A percentile compares a stretch with the other conserved stretches of the same genome.
Evolutionary conservation across 2,329 filamentous ascomycete species (phyloP).

Genomic region (Exophiala spinifera): DNA sequence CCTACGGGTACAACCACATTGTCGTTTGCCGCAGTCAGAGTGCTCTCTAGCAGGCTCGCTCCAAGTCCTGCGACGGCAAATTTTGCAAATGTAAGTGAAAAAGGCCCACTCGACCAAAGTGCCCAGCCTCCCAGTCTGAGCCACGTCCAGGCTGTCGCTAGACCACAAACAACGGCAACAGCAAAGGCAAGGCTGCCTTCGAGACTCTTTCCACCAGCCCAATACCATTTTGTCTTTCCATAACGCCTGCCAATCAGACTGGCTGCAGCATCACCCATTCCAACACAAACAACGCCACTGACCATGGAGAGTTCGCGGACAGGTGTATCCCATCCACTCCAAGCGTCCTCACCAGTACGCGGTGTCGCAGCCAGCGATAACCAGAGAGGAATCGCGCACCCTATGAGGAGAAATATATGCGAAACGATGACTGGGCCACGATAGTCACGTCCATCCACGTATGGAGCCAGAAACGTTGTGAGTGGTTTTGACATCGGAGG

Average conservation of each 20-base stretch:
- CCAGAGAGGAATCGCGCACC: slow-evolving; percentile 94
- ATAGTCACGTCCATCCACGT: slow-evolving; percentile 90
- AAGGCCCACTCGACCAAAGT: slow-evolving; percentile 28
- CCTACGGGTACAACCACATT: slow-evolving; percentile 95
- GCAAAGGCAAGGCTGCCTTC: slow-evolving; percentile 84
- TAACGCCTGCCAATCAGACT: slow-evolving; percentile 84
- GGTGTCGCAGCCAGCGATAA: slow-evolving; percentile 70
- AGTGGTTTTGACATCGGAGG: slow-evolving; percentile 84
- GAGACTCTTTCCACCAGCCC: slow-evolving; percentile 93
- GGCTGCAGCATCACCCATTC: slow-evolving; percentile 90
- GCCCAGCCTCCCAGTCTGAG: slow-evolving; percentile 70
- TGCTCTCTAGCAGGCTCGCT: slow-evolving; percentile 89
- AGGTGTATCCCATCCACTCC: slow-evolving; percentile 71
- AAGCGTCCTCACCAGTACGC: slow-evolving; percentile 54
- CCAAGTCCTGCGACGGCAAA: slow-evolving; percentile 69
- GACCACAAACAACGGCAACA: slow-evolving; percentile 70
- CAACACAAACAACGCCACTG: slow-evolving; percentile 87
- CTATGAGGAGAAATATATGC: slow-evolving; percentile 92
- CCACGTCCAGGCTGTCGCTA: slow-evolving; percentile 70
- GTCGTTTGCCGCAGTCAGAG: slow-evolving; percentile 94
- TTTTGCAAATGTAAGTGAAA: slow-evolving; percentile 49
- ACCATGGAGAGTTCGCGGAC: slow-evolving; percentile 82
- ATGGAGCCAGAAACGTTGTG: slow-evolving; percentile 82
- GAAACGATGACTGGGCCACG: slow-evolving; percentile 92
- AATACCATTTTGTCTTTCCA: slow-evolving; percentile 87